Evolutionary conservation across 208 protist species (phyloP).

Genomic region (Acanthamoeba sp.): DNA sequence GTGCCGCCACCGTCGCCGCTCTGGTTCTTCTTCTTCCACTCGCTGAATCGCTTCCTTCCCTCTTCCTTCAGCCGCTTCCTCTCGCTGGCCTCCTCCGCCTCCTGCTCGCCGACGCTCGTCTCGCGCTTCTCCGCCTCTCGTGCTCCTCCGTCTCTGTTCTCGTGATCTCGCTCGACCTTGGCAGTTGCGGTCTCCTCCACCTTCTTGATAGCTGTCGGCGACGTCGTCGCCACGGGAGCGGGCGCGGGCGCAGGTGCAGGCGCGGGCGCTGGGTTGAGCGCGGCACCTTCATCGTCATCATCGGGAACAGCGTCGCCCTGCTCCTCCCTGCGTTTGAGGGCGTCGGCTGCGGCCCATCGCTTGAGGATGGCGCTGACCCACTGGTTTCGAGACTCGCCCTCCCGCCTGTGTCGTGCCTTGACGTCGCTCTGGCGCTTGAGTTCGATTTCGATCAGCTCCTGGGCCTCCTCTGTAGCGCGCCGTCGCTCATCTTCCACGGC

Average conservation of each 20-base stretch:
- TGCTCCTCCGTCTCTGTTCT: background rate
- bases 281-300: background rate
- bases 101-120: background rate
- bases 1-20: background rate
- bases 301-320: background rate
- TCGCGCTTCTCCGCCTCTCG: conserved; percentile 5
- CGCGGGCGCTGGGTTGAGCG: background rate
- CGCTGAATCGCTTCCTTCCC: conserved; percentile 60
- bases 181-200: too few species aligned
- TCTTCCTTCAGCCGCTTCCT: conserved; percentile 42
- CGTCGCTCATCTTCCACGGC: background rate
- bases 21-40: conserved; percentile 35
- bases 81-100: background rate
- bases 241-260: too few species aligned
- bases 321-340: background rate
- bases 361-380: conserved; percentile 28
- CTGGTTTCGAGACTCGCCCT: background rate
- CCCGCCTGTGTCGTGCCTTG: background rate
- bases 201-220: background rate
- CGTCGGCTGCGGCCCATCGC: conserved; percentile 28
- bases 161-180: background rate
- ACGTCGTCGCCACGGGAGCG: too few species aligned
- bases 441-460: background rate
- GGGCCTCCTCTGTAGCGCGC: background rate
- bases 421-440: background rate